phyloP scores from a whole-genome alignment of 345 rosid genomes.

The Citrus sinensis region DVS_A1.0 CM039167.1:14359001-14359500 shows the following conservation, averaged over 20 bases:
- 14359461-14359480: slow-evolving; percentile 34
- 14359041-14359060: too few relatives aligned
- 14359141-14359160: too few relatives aligned
- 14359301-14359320: slow-evolving; percentile 25
- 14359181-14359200: too few relatives aligned
- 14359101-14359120: too few relatives aligned
- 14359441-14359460: slow-evolving; percentile 18
- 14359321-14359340: slow-evolving; percentile 24
- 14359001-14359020: too few relatives aligned
- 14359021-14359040: too few relatives aligned
- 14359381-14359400: slow-evolving; percentile 24
- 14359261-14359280: slow-evolving; percentile 27
- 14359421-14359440: slow-evolving; percentile 28
- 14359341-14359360: slow-evolving; percentile 28
- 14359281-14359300: slow-evolving; percentile 26
- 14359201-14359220: too few relatives aligned
- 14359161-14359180: too few relatives aligned
- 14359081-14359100: too few relatives aligned
- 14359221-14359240: not conserved
- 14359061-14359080: too few relatives aligned
- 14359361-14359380: slow-evolving; percentile 22
- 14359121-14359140: too few relatives aligned
- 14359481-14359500: slow-evolving; percentile 13
- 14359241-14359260: slow-evolving; percentile 27
- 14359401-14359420: slow-evolving; percentile 31